phyloP scores from a whole-genome alignment of 164 flowering plant species.

The Vitis cinerea region DNA sequence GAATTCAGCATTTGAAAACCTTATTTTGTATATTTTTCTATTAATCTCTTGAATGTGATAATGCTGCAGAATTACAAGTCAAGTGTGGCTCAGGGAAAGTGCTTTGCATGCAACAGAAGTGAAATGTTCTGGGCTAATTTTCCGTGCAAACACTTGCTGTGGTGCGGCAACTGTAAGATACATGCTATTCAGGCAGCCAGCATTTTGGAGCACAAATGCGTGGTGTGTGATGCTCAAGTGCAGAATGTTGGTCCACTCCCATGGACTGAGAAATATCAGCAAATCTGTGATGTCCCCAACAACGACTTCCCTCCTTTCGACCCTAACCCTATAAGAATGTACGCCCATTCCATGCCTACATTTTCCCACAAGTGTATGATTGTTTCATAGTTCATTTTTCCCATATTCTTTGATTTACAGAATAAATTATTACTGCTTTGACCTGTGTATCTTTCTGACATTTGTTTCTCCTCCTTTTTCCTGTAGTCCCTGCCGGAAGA shows the following conservation, averaged over 20 bases:
- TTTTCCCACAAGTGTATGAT: background rate
- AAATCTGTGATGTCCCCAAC: background rate
- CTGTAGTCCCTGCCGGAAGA: conserved; percentile 4
- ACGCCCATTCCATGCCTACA: background rate
- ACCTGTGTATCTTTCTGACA: background rate
- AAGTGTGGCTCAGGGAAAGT: conserved; percentile 19
- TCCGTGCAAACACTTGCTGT: conserved; percentile 43
- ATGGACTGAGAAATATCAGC: conserved; percentile 5
- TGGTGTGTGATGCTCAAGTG: conserved; percentile 34
- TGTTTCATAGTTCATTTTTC: background rate
- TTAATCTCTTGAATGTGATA: background rate
- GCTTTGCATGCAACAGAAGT: conserved; percentile 34
- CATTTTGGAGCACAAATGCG: conserved; percentile 29
- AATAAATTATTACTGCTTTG: background rate
- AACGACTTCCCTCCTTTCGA: conserved; percentile 14
- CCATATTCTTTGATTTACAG: background rate
- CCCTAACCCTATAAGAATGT: conserved; percentile 9
- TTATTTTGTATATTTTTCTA: background rate
- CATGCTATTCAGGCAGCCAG: conserved; percentile 19
- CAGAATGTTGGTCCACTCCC: conserved; percentile 15
- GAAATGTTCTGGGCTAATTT: conserved; percentile 33
- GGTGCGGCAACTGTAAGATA: conserved; percentile 38
- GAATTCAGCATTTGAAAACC: no score
- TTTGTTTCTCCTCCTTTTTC: background rate
- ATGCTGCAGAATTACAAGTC: conserved; percentile 32